phyloP scores from a whole-genome alignment of 805 yeast species.

The Starmerella gropengiesseri region DNA sequence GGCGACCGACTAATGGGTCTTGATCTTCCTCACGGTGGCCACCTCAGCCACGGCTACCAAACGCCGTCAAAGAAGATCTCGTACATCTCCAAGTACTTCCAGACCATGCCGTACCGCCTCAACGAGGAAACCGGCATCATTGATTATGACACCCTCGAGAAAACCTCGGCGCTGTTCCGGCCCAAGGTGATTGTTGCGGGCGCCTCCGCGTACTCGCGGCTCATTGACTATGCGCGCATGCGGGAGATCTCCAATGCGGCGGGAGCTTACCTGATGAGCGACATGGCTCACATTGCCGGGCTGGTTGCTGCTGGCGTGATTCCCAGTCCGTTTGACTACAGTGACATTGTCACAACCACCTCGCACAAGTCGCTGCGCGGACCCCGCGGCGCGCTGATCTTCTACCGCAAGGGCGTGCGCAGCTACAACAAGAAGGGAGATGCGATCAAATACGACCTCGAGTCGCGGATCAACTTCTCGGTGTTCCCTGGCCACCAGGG shows the following conservation, averaged over 20 bases:
- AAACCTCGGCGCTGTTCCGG: constrained; percentile 75
- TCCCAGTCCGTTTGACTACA: constrained; percentile 82
- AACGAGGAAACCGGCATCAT: constrained; percentile 78
- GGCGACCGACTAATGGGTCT: constrained; percentile 95
- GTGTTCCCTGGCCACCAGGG: constrained; percentile 99
- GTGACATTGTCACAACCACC: constrained; percentile 95
- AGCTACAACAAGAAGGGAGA: constrained; percentile 72
- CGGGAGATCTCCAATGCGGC: constrained; percentile 82
- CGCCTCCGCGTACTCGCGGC: constrained; percentile 88
- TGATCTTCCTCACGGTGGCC: constrained; percentile 98
- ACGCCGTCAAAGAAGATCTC: constrained; percentile 82
- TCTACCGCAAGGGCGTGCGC: constrained; percentile 90
- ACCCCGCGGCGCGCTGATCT: constrained; percentile 97
- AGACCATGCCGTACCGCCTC: constrained; percentile 94
- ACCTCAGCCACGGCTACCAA: constrained; percentile 93
- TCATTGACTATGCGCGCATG: constrained; percentile 83
- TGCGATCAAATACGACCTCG: constrained; percentile 76
- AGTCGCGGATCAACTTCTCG: constrained; percentile 84
- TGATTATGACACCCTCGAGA: constrained; percentile 79
- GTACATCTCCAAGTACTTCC: constrained; percentile 84
- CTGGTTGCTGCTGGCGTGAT: constrained; percentile 89
- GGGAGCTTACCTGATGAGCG: constrained; percentile 85
- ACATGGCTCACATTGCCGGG: constrained; percentile 98
- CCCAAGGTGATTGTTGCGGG: constrained; percentile 96
- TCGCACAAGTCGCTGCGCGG: constrained; percentile 97